Evolutionary conservation across 495 filamentous ascomycete species (phyloP), one percentile per base, ranked within the genome.

Genomic region (Staphylotrichum longicolle): DNA sequence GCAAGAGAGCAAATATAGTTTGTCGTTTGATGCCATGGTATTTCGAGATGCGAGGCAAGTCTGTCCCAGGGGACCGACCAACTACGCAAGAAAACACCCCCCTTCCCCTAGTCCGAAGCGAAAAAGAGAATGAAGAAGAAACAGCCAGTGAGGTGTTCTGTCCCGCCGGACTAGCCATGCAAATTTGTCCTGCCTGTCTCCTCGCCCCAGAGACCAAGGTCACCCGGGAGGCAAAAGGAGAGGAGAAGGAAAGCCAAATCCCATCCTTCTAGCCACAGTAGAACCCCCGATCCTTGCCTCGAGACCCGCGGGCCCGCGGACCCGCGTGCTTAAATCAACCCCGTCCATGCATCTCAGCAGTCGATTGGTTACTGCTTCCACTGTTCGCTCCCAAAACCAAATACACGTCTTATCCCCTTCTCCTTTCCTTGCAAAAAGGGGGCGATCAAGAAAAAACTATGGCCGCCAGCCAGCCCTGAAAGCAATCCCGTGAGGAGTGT

Each of bases 121-220:
- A 39, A 54, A 40, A 9, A 15, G 33, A 55, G 15, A 37, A 12
- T 3, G 32, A 5, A 42, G 27, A 1, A 35, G 3, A 54, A 27
- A 20, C 40, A 55, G 27, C 37, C 15, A 40, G 20, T 20, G 4
- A 39, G 9, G 40, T 55, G 53, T 44, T 45, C 54, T 46, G 54
- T 44, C 53, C 12, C 32, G 20, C 20, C 20, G 20, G 20, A 27
- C 20, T 27, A 27, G 7, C 37, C 32, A 42, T 11, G 15, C 4
- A 32, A 5, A 30, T 12, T 8, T 42, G 34, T 9, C n/a, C 35
- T 41, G 37, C 20, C 20, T 27, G 20, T 27, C 20, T 27, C 20
- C 30, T 5, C 33, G 37, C 10, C 53, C 53, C 53, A 2, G 39
- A 55, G 53, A 44, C 53, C 9, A 55, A 44, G 33, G 53, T 42